Percentiles rank a stretch among this genome's conserved stretches.
phyloP scores from a whole-genome alignment of 1,284 basidiomycete species.

The Cerrena zonata region DNA sequence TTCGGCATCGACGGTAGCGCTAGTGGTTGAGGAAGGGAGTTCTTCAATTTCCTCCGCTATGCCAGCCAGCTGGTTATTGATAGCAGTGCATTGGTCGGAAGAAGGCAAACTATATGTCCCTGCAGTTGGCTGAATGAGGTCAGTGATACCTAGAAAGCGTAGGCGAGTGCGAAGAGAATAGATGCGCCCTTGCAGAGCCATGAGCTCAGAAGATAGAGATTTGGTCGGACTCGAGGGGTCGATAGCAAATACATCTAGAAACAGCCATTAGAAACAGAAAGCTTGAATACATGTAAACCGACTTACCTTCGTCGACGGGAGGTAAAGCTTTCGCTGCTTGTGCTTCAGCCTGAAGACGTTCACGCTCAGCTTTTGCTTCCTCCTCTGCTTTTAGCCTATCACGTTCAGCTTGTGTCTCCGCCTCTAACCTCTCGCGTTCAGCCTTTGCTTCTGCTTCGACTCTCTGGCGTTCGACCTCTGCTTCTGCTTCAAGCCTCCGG shows the following conservation, averaged over 20 bases:
- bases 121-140: slow-evolving; percentile 40
- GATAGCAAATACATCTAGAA: slow-evolving; percentile 55
- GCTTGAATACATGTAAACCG: neutral
- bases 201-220: slow-evolving; percentile 19
- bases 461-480: slow-evolving; percentile 26
- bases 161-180: slow-evolving; percentile 49
- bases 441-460: slow-evolving; percentile 26
- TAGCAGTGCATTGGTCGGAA: slow-evolving; percentile 37
- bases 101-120: slow-evolving; percentile 50
- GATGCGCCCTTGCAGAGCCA: slow-evolving; percentile 26
- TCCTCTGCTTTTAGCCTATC: slow-evolving; percentile 15
- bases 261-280: neutral
- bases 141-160: slow-evolving; percentile 54
- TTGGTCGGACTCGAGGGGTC: slow-evolving; percentile 29
- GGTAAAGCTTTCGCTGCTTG: slow-evolving; percentile 7
- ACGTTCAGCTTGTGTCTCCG: slow-evolving; percentile 16
- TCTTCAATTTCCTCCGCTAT: slow-evolving; percentile 41
- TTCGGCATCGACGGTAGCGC: slow-evolving; percentile 45
- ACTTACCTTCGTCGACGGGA: slow-evolving; percentile 17
- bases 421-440: slow-evolving; percentile 26
- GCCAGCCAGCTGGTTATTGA: slow-evolving; percentile 41
- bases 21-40: slow-evolving; percentile 40
- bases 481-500: slow-evolving; percentile 28
- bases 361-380: no score
- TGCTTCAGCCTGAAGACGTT: slow-evolving; percentile 16